phyloP scores from a whole-genome alignment of 192 early-diverging fungal species.

The Rhizophagus clarus region DNA sequence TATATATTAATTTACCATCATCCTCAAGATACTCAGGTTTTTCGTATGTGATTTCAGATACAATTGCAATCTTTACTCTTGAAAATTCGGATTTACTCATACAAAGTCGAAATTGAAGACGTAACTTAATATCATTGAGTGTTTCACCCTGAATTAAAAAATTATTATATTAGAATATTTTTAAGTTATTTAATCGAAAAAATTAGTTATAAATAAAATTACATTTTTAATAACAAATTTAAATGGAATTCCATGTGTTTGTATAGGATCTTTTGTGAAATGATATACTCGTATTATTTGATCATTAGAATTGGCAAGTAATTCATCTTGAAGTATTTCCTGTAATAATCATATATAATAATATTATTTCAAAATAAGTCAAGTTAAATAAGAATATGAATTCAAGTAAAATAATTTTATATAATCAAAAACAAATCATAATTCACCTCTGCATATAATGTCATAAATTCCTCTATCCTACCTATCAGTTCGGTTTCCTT shows the following conservation, averaged over 20 bases:
- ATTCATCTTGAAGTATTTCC: conserved; percentile 55
- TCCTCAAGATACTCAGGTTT: conserved; percentile 20
- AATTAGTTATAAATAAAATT: not conserved
- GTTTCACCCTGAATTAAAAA: conserved; percentile 56
- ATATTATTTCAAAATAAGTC: no score
- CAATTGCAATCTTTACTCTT: conserved; percentile 62
- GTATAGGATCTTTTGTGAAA: conserved; percentile 68
- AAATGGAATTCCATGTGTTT: conserved; percentile 85
- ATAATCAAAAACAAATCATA: no score
- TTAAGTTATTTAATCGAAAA: not conserved
- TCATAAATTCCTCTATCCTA: conserved; percentile 43
- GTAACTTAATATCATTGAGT: conserved; percentile 69
- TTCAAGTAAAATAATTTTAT: no score
- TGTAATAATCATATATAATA: not conserved
- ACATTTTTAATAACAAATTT: conserved; percentile 63
- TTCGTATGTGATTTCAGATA: conserved; percentile 11
- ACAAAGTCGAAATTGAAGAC: conserved; percentile 71
- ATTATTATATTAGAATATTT: no score
- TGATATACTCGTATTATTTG: conserved; percentile 70
- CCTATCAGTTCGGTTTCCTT: conserved; percentile 48
- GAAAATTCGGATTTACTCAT: conserved; percentile 84
- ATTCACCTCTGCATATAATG: conserved; percentile 63
- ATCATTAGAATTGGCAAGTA: conserved; percentile 38
- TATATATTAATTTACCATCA: conserved; percentile 29
- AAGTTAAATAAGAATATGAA: no score